A percentile compares a stretch with the other conserved stretches of the same genome.
These are phyloP conservation scores for Podosphaera xanthii DNA, from an alignment of 2,329 filamentous ascomycete genomes.

Conservation along the genomic window DNA sequence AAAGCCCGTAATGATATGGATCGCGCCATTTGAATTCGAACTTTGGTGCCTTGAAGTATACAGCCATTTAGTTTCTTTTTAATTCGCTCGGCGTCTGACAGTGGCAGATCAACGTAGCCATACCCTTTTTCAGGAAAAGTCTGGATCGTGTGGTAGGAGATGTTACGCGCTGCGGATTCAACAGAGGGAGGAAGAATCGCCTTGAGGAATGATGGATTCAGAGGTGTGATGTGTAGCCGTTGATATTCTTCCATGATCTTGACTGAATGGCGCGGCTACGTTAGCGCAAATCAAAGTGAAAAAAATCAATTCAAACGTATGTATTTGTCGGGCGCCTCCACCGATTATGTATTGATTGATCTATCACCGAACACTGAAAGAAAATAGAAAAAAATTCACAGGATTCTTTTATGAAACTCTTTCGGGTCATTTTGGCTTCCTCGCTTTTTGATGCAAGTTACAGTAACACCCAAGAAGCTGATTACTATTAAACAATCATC, in stretches of 20 bases:
- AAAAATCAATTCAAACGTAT: no score
- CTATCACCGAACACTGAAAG: no score
- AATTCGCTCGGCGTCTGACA: constrained; percentile 66
- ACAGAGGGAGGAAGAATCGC: constrained; percentile 48
- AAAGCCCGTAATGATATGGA: constrained; percentile 26
- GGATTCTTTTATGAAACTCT: no score
- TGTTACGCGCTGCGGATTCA: constrained; percentile 43
- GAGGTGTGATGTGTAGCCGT: constrained; percentile 71
- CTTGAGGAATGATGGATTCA: constrained; percentile 51
- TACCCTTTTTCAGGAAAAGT: constrained; percentile 80
- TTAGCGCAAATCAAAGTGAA: no score
- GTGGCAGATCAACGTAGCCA: constrained; percentile 71
- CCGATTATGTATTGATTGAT: no score
- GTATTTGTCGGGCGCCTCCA: no score
- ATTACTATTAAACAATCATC: no score
- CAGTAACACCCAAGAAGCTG: no score
- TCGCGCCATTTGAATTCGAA: constrained; percentile 62
- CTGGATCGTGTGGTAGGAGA: constrained; percentile 71
- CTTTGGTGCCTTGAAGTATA: constrained; percentile 63
- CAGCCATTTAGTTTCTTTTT: constrained; percentile 78
- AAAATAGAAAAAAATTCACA: no score
- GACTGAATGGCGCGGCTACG: no score
- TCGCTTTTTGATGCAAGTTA: no score
- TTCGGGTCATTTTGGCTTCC: no score
- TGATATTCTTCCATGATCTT: constrained; percentile 15